Conservation (phyloP, 2,329 filamentous ascomycete genomes). For the Cladophialophora chaetospira region DNA sequence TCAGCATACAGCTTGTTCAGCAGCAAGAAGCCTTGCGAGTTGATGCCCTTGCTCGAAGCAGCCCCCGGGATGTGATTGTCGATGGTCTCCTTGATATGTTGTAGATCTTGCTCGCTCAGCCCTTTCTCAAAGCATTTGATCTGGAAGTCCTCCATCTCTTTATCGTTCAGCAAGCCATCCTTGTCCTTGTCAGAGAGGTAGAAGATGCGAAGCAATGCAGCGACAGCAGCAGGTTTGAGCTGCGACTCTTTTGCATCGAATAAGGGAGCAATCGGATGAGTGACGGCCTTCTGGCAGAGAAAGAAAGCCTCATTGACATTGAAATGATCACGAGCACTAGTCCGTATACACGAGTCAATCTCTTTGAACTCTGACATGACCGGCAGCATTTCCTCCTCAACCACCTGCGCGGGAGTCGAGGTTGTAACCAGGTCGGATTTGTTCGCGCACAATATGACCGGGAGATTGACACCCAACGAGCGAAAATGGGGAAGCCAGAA, state of each 20-base stretch:
- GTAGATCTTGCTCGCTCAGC: conserved; percentile 75
- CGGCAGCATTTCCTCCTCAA: conserved; percentile 96
- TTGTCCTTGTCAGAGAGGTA: conserved; percentile 96
- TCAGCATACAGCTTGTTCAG: conserved; percentile 96
- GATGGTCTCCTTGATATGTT: conserved; percentile 88
- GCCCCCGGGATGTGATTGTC: conserved; percentile 66
- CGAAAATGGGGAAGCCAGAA: conserved; percentile 99
- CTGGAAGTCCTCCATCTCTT: conserved; percentile 90
- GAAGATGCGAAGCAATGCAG: conserved; percentile 86
- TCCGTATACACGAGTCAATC: conserved; percentile 95
- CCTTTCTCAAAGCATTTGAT: conserved; percentile 88
- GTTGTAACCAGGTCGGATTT: conserved; percentile 86
- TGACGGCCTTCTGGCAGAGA: conserved; percentile 96
- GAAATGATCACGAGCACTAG: conserved; percentile 85
- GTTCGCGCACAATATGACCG: conserved; percentile 94
- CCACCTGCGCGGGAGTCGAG: conserved; percentile 76
- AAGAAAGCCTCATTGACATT: conserved; percentile 98
- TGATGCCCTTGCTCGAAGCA: conserved; percentile 70
- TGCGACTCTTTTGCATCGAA: conserved; percentile 93
- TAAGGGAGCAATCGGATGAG: conserved; percentile 91
- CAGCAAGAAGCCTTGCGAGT: conserved; percentile 79
- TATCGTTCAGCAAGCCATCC: conserved; percentile 86
- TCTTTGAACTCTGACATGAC: conserved; percentile 99
- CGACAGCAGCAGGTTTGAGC: conserved; percentile 85
- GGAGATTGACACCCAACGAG: conserved; percentile 96